phyloP scores from a whole-genome alignment of 371 early-diverging fungal species.

The Actinomucor elegans region DNA sequence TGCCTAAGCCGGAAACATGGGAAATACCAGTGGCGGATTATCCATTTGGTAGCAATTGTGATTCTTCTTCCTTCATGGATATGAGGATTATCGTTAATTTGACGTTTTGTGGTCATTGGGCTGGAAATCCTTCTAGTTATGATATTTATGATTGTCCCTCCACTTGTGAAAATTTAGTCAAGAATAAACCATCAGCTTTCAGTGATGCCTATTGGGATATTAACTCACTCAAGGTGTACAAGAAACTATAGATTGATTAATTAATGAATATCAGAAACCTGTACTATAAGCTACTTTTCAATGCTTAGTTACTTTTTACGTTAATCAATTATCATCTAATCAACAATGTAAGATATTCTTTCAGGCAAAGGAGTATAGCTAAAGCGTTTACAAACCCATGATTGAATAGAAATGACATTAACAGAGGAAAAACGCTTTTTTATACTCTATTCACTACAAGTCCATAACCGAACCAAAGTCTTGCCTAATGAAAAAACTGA shows the following conservation, averaged over 20 bases:
- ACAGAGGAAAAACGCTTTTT: too few relatives aligned
- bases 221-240: slow-evolving; percentile 21
- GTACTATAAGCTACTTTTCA: too few relatives aligned
- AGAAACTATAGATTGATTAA: slow-evolving; percentile 6
- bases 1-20: slow-evolving; percentile 32
- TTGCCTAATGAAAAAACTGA: too few relatives aligned
- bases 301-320: too few relatives aligned
- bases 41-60: slow-evolving; percentile 17
- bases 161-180: slow-evolving; percentile 17
- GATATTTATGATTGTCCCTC: slow-evolving; percentile 16
- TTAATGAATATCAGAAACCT: too few relatives aligned
- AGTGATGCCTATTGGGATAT: slow-evolving; percentile 21
- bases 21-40: slow-evolving; percentile 26
- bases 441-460: too few relatives aligned
- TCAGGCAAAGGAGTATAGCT: too few relatives aligned
- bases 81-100: slow-evolving; percentile 16
- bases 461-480: too few relatives aligned
- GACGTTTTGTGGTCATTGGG: slow-evolving; percentile 28
- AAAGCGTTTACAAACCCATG: too few relatives aligned
- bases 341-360: too few relatives aligned
- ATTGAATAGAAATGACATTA: too few relatives aligned
- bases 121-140: slow-evolving; percentile 4
- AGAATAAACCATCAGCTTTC: slow-evolving; percentile 13
- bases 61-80: slow-evolving; percentile 9
- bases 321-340: too few relatives aligned